These are phyloP conservation scores for Verbena officinalis DNA, from an alignment of 257 asterid genomes.

Conservation along the genomic window DNA sequence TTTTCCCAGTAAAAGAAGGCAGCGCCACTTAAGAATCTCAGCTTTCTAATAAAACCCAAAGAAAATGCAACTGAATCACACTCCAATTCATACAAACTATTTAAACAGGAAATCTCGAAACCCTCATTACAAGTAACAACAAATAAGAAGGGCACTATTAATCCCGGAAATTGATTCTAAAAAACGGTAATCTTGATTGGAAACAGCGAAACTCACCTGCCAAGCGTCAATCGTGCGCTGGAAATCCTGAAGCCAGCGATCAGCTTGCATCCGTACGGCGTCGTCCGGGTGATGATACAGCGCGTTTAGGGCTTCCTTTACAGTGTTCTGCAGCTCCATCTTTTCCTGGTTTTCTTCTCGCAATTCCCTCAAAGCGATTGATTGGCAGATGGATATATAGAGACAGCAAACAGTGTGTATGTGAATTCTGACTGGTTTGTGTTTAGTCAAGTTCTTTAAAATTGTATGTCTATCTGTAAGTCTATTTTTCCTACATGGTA, in stretches of 20 bases:
- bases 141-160: slow-evolving; percentile 20
- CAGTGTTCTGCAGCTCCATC: slow-evolving; percentile 97
- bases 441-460: slow-evolving; percentile 28
- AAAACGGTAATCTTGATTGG: not conserved
- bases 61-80: slow-evolving; percentile 26
- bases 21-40: slow-evolving; percentile 18
- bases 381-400: slow-evolving; percentile 25
- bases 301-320: slow-evolving; percentile 98
- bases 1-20: not conserved
- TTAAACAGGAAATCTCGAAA: slow-evolving; percentile 14
- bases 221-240: slow-evolving; percentile 98
- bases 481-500: not conserved
- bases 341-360: slow-evolving; percentile 7
- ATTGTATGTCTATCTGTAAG: slow-evolving; percentile 26
- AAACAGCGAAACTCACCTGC: slow-evolving; percentile 63
- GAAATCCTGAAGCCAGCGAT: slow-evolving; percentile 96
- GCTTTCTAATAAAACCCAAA: slow-evolving; percentile 21
- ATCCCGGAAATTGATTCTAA: slow-evolving; percentile 8
- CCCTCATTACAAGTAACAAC: slow-evolving; percentile 29
- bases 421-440: slow-evolving; percentile 22
- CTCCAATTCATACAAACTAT: not conserved
- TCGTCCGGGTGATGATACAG: slow-evolving; percentile 96
- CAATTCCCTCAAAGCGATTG: slow-evolving; percentile 27
- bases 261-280: slow-evolving; percentile 93
- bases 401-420: slow-evolving; percentile 12